Conservation (phyloP, 2,329 filamentous ascomycete species). For the Beauveria rudraprayagi region DNA sequence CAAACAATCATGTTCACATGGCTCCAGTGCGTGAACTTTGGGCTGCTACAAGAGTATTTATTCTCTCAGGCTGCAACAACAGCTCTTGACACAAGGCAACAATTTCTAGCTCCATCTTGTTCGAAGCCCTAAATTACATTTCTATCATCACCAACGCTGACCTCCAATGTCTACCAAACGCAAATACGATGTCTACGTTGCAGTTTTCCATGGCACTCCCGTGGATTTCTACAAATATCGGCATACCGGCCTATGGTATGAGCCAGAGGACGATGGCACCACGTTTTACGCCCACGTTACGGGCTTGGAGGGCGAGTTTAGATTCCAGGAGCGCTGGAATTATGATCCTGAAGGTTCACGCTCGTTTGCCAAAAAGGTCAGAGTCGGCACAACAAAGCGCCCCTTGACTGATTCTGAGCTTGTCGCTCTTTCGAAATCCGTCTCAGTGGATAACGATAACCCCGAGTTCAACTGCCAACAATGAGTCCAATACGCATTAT, state of each 20-base stretch:
- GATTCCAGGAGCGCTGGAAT: neutral
- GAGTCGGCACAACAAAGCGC: neutral
- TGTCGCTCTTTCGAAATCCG: neutral
- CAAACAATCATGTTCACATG: no score
- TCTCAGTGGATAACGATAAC: conserved; percentile 1
- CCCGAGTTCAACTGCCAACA: conserved; percentile 13
- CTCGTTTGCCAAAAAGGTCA: neutral
- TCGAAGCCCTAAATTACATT: no score
- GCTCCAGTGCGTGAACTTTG: no score
- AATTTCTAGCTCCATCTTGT: no score
- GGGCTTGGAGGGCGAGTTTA: neutral
- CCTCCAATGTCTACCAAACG: conserved; percentile 5
- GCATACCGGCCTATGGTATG: conserved; percentile 11
- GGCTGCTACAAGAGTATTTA: no score
- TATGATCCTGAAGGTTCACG: neutral
- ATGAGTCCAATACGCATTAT: conserved; percentile 7
- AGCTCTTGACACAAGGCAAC: no score
- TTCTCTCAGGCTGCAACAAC: no score
- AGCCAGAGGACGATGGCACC: neutral
- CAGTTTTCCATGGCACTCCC: neutral
- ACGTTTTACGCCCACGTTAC: neutral
- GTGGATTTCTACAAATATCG: conserved; percentile 8
- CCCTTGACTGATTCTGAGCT: neutral
- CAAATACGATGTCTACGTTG: conserved; percentile 9
- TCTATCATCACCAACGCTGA: no score